Evolutionary conservation across 2,329 filamentous ascomycete genomes (phyloP).

Genomic region (Fusarium palustre): DNA sequence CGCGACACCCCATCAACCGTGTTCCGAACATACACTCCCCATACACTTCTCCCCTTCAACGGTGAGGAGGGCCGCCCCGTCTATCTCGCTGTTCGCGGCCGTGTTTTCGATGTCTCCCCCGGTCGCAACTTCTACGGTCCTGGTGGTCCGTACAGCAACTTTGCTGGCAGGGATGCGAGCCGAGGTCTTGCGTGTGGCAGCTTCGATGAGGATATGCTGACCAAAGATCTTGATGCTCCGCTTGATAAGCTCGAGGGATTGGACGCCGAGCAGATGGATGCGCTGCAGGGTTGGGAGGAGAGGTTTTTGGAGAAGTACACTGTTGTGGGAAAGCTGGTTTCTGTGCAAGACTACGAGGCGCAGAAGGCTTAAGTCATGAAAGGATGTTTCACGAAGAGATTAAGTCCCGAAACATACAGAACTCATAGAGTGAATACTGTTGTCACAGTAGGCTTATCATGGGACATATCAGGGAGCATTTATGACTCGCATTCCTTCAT

Average conservation of each 20-base stretch:
- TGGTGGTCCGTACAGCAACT: slow-evolving; percentile 94
- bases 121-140: slow-evolving; percentile 97
- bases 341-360: slow-evolving; percentile 55
- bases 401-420: not conserved
- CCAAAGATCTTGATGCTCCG: slow-evolving; percentile 86
- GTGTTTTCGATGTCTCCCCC: slow-evolving; percentile 88
- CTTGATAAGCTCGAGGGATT: slow-evolving; percentile 81
- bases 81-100: slow-evolving; percentile 90
- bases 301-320: slow-evolving; percentile 94
- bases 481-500: slow-evolving; percentile 38
- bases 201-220: slow-evolving; percentile 96
- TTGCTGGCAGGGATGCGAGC: slow-evolving; percentile 91
- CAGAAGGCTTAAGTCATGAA: slow-evolving; percentile 29
- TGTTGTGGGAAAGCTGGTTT: slow-evolving; percentile 88
- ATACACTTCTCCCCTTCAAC: slow-evolving; percentile 86
- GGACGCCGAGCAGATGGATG: slow-evolving; percentile 80
- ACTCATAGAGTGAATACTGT: not conserved
- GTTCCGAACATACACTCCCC: slow-evolving; percentile 79
- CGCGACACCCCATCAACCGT: slow-evolving; percentile 68
- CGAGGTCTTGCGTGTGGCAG: slow-evolving; percentile 89
- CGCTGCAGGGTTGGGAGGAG: slow-evolving; percentile 91
- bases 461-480: slow-evolving; percentile 8
- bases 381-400: not conserved
- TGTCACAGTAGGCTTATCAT: not conserved
- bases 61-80: slow-evolving; percentile 80